Evolutionary conservation across 495 filamentous ascomycete genomes (phyloP).

Genomic region (Talaromyces nanjingensis): DNA sequence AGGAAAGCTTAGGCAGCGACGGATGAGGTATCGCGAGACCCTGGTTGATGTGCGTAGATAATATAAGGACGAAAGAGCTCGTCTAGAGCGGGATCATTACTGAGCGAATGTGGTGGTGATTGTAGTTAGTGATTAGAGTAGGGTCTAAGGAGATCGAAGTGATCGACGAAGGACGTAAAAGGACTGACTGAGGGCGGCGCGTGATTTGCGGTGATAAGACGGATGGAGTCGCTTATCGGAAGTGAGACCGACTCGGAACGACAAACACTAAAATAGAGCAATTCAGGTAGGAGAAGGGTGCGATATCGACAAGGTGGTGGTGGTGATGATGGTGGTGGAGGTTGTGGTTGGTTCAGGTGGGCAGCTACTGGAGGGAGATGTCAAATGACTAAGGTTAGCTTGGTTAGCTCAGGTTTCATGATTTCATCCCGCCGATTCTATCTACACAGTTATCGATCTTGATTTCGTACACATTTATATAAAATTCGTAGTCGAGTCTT

Average conservation of each 20-base stretch:
- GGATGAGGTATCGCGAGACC: neutral
- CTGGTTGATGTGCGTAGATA: neutral
- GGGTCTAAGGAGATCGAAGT: neutral
- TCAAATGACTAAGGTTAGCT: conserved; percentile 6
- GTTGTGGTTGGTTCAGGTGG: conserved; percentile 7
- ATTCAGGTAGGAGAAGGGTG: conserved; percentile 7
- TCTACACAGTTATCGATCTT: neutral
- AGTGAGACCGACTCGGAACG: neutral
- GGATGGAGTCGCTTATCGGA: neutral
- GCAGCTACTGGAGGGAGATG: conserved; percentile 7
- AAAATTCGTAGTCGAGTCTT: neutral
- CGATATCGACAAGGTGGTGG: conserved; percentile 8
- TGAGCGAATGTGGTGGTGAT: neutral
- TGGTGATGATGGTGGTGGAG: conserved; percentile 6
- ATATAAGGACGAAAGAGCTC: neutral
- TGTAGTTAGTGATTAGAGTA: neutral
- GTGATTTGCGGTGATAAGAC: conserved; percentile 2
- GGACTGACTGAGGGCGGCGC: conserved; percentile 1
- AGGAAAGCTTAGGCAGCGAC: neutral
- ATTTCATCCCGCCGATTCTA: neutral
- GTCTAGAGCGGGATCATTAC: conserved; percentile 6
- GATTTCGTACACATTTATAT: neutral
- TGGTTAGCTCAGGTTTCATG: neutral
- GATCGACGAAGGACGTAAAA: neutral
- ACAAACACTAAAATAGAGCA: neutral